A percentile compares a stretch with the other conserved stretches of the same genome.
phyloP scores from a whole-genome alignment of 2,329 filamentous ascomycete genomes.

The Trichoderma sp. region DNA sequence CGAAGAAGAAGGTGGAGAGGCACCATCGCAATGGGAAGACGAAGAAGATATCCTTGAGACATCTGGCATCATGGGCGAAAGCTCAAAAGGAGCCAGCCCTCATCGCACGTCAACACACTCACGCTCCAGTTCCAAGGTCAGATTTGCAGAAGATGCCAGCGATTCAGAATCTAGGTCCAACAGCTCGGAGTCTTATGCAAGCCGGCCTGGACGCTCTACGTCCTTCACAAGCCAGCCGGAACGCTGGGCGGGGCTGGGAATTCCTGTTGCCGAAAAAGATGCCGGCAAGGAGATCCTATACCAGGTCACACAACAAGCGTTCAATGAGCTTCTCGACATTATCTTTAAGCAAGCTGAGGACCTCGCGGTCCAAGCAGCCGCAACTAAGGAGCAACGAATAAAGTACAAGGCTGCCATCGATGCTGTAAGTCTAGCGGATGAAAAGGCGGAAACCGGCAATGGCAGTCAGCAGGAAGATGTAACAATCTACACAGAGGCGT shows the following conservation, averaged over 20 bases:
- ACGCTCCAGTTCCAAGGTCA: slow-evolving; percentile 74
- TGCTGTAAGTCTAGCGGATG: slow-evolving; percentile 36
- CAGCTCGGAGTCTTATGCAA: slow-evolving; percentile 69
- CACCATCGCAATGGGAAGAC: slow-evolving; percentile 62
- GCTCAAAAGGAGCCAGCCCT: slow-evolving; percentile 43
- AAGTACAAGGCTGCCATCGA: slow-evolving; percentile 52
- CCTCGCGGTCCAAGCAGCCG: slow-evolving; percentile 64
- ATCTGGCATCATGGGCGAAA: slow-evolving; percentile 36
- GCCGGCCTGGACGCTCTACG: slow-evolving; percentile 64
- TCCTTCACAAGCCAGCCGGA: slow-evolving; percentile 72
- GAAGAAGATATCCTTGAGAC: slow-evolving; percentile 55
- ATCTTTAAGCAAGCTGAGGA: slow-evolving; percentile 83
- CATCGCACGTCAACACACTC: slow-evolving; percentile 40
- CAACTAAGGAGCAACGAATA: slow-evolving; percentile 61
- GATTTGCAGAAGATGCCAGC: slow-evolving; percentile 69
- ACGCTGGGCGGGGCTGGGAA: slow-evolving; percentile 73
- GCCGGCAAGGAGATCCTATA: slow-evolving; percentile 87
- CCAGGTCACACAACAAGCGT: slow-evolving; percentile 82
- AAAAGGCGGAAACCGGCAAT: slow-evolving; percentile 25
- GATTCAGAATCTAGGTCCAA: slow-evolving; percentile 71
- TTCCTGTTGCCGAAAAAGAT: slow-evolving; percentile 77
- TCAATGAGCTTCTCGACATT: slow-evolving; percentile 86
- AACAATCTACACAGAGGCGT: slow-evolving; percentile 20
- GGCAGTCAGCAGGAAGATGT: not conserved
- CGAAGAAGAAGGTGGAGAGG: slow-evolving; percentile 73